A percentile compares a stretch with the other conserved stretches of the same genome.
phyloP scores from a whole-genome alignment of 2,329 filamentous ascomycete species.

The Scedosporium boydii region DNA sequence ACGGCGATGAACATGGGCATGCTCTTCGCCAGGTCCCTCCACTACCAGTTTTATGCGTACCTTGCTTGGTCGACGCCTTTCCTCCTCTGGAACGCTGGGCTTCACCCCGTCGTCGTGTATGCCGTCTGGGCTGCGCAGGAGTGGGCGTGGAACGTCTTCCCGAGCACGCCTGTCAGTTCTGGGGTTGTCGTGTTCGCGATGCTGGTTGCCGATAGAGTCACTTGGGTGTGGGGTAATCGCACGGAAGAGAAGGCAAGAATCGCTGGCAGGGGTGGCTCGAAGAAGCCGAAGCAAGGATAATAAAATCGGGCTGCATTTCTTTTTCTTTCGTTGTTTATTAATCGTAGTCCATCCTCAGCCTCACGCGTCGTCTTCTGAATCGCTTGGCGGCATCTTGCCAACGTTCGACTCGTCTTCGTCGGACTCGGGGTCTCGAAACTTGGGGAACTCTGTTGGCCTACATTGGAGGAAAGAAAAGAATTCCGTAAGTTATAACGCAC shows the following conservation, averaged over 20 bases:
- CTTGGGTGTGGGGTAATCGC: constrained; percentile 5
- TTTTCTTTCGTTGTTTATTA: constrained; percentile 8
- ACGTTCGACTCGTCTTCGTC: constrained; percentile 69
- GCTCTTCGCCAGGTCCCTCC: constrained; percentile 77
- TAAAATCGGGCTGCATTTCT: constrained; percentile 6
- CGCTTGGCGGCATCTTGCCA: constrained; percentile 76
- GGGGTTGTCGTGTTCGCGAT: constrained; percentile 60
- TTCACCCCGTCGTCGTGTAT: constrained; percentile 58
- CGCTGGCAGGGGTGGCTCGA: constrained; percentile 11
- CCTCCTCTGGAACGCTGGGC: constrained; percentile 69
- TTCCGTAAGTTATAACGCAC: background rate
- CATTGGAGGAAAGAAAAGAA: background rate
- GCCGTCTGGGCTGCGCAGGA: constrained; percentile 70
- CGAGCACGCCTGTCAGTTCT: constrained; percentile 56
- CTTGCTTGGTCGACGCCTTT: constrained; percentile 83
- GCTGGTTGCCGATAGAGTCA: constrained; percentile 40
- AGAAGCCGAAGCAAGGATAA: constrained; percentile 21
- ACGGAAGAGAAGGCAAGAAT: constrained; percentile 11
- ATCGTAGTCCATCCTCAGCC: constrained; percentile 14
- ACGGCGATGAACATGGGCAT: constrained; percentile 70
- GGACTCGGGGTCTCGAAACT: constrained; percentile 5
- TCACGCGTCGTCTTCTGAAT: constrained; percentile 57
- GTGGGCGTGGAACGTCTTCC: constrained; percentile 90
- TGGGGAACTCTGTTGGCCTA: constrained; percentile 74
- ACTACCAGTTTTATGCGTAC: constrained; percentile 95